Percentiles rank a stretch among this genome's conserved stretches.
These are phyloP conservation scores for Phalaenopsis equestris DNA, from an alignment of 106 monocot species.

Conservation along the genomic window DNA sequence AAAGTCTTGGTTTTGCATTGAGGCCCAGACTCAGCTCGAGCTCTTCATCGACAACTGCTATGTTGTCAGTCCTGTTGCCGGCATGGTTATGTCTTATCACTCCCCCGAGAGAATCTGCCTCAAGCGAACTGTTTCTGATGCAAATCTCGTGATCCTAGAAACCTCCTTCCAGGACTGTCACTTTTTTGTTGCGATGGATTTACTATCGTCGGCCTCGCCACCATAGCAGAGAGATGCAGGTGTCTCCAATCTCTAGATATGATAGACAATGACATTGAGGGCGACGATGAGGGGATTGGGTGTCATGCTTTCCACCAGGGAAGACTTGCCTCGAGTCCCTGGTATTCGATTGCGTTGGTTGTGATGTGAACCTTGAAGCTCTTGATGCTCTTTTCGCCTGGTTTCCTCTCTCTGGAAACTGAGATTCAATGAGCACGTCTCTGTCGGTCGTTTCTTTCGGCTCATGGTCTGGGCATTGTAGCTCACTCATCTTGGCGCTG, in stretches of 20 bases:
- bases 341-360: slow-evolving; percentile 48
- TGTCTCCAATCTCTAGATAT: slow-evolving; percentile 65
- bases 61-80: slow-evolving; percentile 45
- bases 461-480: slow-evolving; percentile 42
- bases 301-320: slow-evolving; percentile 55
- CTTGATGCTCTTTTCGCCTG: slow-evolving; percentile 55
- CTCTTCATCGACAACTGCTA: slow-evolving; percentile 90
- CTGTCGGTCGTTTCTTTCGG: slow-evolving; percentile 15
- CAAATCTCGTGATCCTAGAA: slow-evolving; percentile 32
- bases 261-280: slow-evolving; percentile 62
- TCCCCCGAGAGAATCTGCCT: slow-evolving; percentile 55
- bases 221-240: slow-evolving; percentile 68
- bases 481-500: slow-evolving; percentile 16
- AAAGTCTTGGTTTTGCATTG: slow-evolving; percentile 57
- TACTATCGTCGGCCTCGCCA: slow-evolving; percentile 52
- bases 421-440: slow-evolving; percentile 28
- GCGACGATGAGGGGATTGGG: slow-evolving; percentile 59
- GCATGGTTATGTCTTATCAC: slow-evolving; percentile 30
- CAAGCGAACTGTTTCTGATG: slow-evolving; percentile 57
- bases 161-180: slow-evolving; percentile 35
- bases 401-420: slow-evolving; percentile 40
- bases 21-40: slow-evolving; percentile 61
- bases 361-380: slow-evolving; percentile 43
- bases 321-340: slow-evolving; percentile 59
- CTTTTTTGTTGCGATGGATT: slow-evolving; percentile 68